phyloP scores from a whole-genome alignment of 1,284 basidiomycete species.

The Ganoderma sp. region DNA sequence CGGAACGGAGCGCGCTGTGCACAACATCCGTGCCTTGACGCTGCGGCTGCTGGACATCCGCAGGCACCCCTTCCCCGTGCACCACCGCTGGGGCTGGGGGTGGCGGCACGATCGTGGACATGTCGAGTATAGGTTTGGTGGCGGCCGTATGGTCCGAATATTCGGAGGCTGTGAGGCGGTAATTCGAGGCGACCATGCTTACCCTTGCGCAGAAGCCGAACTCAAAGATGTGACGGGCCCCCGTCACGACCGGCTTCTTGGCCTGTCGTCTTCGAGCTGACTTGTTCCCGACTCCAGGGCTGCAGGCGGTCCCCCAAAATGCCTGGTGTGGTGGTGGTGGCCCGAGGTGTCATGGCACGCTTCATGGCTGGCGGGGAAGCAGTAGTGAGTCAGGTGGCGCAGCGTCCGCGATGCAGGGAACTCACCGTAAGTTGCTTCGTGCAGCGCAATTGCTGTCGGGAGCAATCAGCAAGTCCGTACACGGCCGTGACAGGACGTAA shows the following conservation, averaged over 20 bases:
- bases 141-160: neutral
- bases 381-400: neutral
- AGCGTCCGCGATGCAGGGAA: neutral
- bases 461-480: neutral
- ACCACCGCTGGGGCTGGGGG: neutral
- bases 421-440: neutral
- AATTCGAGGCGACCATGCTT: neutral
- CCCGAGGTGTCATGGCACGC: neutral
- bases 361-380: neutral
- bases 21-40: neutral
- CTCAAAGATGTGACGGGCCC: neutral
- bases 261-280: neutral
- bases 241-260: constrained; percentile 2
- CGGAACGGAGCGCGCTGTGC: constrained; percentile 6
- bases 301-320: neutral
- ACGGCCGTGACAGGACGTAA: neutral
- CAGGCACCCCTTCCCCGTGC: neutral
- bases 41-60: too few species aligned
- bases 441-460: neutral
- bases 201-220: neutral
- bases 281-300: constrained; percentile 1
- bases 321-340: neutral
- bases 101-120: neutral
- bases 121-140: neutral
- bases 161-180: neutral